These are phyloP conservation scores for Cutaneotrichosporon mucoides DNA, from an alignment of 1,284 basidiomycete genomes.

Conservation along the genomic window DNA sequence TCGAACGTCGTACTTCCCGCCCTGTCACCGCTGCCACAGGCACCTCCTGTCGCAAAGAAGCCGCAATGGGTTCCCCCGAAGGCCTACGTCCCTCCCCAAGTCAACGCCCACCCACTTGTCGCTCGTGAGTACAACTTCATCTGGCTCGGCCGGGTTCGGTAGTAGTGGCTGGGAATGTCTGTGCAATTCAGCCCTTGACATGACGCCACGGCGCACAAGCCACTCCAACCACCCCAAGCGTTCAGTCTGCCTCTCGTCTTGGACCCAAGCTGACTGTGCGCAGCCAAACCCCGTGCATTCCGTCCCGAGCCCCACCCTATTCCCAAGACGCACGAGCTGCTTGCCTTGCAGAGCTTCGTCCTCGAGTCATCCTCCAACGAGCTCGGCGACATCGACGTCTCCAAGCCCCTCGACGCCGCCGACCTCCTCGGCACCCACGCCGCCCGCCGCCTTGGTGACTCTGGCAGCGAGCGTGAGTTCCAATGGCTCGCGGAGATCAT, in stretches of 20 bases:
- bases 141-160: too few relatives aligned
- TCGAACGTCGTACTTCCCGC: slow-evolving; percentile 11
- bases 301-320: slow-evolving; percentile 33
- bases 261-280: not conserved
- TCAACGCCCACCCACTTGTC: slow-evolving; percentile 2
- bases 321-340: slow-evolving; percentile 41
- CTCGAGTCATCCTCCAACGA: slow-evolving; percentile 34
- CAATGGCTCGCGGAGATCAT: slow-evolving; percentile 35
- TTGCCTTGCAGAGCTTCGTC: slow-evolving; percentile 47
- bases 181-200: too few relatives aligned
- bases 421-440: slow-evolving; percentile 32
- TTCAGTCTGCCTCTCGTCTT: too few relatives aligned
- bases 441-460: slow-evolving; percentile 22
- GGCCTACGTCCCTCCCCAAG: slow-evolving; percentile 6
- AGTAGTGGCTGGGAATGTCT: too few relatives aligned
- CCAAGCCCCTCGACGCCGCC: slow-evolving; percentile 38
- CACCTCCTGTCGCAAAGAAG: slow-evolving; percentile 16
- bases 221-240: too few relatives aligned
- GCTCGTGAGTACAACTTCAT: slow-evolving; percentile 13
- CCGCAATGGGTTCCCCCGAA: not conserved
- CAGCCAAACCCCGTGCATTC: slow-evolving; percentile 15
- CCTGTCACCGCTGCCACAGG: slow-evolving; percentile 10
- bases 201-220: too few relatives aligned
- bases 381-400: slow-evolving; percentile 31
- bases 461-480: slow-evolving; percentile 20